Evolutionary conservation across 2,329 filamentous ascomycete species (phyloP), one percentile per base, ranked within the genome.

Genomic region (Ophiostoma himal-ulmi): DNA sequence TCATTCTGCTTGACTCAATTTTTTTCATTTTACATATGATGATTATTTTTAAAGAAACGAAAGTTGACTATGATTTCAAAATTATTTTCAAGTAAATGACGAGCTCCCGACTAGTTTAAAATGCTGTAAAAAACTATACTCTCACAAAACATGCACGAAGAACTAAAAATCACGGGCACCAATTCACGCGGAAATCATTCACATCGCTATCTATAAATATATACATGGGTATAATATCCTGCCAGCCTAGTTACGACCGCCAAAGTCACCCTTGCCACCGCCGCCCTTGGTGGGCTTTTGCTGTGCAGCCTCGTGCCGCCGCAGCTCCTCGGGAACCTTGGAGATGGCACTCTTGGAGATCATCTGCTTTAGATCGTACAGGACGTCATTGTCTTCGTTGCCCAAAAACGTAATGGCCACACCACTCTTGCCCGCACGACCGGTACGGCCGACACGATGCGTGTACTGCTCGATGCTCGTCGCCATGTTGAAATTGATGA

Each of bases 401-500:
- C 93, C 94, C 77, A 98, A 80, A 83, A 99, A 99, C 0, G 95
- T 99, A 73, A 99, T 95, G 2, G 95, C 92, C 68, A 97, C 89
- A 89, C 95, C 95, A 75, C 88, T 94, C 87, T 98, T 98, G 73
- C 95, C 95, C 1, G 95, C 95, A 89, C 95, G 91, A 84, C 95
- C 95, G 1, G 95, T 99, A 82, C 95, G 91, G 80, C 95, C 95
- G 77, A 99, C 91, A 82, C 95, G 90, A 84, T 99, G 95, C 2
- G 94, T 98, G 79, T 99, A 99, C 77, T 88, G 91, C 82, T 99
- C 95, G 75, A 99, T 98, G 75, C 85, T 93, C 14, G 83, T 89
- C 0, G 95, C 91, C 95, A 99, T 98, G 84, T 98, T 99, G 87
- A 98, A 99, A 83, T 99, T 99, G 78, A 99, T 86, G 71, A 99